Percentiles rank a stretch among this genome's conserved stretches.
These are phyloP conservation scores for Vigna unguiculata DNA, from an alignment of 306 rosid genomes.

Conservation along the genomic window DNA sequence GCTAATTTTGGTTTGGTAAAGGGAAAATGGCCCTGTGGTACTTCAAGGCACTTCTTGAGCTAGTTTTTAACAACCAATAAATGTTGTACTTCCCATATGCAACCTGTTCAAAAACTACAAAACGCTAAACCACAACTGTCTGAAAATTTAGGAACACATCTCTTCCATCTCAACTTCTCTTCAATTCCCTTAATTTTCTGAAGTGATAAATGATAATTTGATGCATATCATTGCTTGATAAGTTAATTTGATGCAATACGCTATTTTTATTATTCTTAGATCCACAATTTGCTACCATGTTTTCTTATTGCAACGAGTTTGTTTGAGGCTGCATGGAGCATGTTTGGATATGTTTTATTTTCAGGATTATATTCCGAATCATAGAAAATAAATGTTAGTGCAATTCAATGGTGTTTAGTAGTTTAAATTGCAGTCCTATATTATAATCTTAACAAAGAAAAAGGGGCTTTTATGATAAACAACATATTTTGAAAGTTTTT, in stretches of 20 bases:
- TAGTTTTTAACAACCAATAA: conserved; percentile 58
- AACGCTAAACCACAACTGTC: conserved; percentile 40
- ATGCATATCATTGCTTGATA: background rate
- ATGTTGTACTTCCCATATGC: conserved; percentile 68
- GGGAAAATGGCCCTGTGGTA: conserved; percentile 59
- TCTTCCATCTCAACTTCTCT: background rate
- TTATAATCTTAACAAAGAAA: background rate
- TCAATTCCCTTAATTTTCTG: conserved; percentile 1
- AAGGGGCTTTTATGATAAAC: background rate
- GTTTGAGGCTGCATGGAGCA: background rate
- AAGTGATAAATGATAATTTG: background rate
- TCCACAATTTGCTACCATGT: background rate
- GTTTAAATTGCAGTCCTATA: background rate
- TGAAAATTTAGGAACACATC: background rate
- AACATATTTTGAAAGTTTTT: background rate
- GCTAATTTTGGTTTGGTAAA: conserved; percentile 61
- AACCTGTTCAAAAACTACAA: conserved; percentile 50
- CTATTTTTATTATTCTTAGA: background rate
- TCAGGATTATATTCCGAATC: background rate
- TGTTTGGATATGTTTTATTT: background rate
- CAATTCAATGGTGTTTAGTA: background rate
- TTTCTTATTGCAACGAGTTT: background rate
- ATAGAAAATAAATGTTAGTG: background rate
- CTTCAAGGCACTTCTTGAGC: conserved; percentile 63
- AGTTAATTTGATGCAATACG: background rate